Conservation (phyloP, 306 rosid species). For the Cucumis sativus region DNA sequence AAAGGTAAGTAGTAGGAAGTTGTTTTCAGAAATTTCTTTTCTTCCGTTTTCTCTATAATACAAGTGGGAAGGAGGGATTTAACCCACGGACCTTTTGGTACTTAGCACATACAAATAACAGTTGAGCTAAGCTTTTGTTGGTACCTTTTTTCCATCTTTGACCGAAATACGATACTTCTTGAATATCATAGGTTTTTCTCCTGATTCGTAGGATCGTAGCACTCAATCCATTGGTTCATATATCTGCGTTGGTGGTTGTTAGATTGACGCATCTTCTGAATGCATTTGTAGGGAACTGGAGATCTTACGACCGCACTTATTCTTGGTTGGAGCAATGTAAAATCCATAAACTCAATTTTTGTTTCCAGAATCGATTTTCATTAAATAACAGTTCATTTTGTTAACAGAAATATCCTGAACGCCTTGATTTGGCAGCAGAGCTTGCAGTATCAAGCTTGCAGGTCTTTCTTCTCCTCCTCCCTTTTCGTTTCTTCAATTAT, state of each 20-base stretch:
- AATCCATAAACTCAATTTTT: conserved; percentile 12
- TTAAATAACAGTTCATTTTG: conserved; percentile 8
- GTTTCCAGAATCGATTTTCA: neutral
- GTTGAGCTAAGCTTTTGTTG: no score
- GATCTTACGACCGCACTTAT: conserved; percentile 84
- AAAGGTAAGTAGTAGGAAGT: neutral
- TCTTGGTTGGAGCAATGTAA: conserved; percentile 95
- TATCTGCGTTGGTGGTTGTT: neutral
- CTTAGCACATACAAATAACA: no score
- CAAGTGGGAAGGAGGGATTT: no score
- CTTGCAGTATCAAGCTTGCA: conserved; percentile 81
- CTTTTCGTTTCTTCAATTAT: neutral
- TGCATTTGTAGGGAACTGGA: conserved; percentile 68
- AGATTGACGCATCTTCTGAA: neutral
- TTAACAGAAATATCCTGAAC: conserved; percentile 56
- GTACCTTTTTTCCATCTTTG: neutral
- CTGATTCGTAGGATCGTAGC: neutral
- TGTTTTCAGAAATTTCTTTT: neutral
- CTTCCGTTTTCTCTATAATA: no score
- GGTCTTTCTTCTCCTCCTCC: conserved; percentile 26
- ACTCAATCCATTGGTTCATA: neutral
- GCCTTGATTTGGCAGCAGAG: conserved; percentile 66
- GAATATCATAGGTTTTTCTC: neutral
- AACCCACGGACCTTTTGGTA: no score
- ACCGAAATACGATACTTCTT: neutral